Percentiles rank a stretch among this genome's conserved stretches.
Conservation (phyloP, 331 rosid species). For the Prunus yedoensis region DNA sequence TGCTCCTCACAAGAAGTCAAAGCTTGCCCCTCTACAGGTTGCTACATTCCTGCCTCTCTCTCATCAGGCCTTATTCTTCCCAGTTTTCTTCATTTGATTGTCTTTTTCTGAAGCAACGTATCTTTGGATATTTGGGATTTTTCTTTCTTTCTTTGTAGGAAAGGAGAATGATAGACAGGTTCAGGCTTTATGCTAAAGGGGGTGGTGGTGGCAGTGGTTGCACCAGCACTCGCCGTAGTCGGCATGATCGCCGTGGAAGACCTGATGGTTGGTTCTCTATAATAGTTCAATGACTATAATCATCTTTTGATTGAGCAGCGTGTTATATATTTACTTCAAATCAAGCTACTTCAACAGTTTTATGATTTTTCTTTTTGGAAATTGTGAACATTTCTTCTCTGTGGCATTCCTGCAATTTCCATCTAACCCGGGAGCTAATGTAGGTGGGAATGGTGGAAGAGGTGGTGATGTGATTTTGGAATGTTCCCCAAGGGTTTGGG, state of each 20-base stretch:
- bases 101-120: neutral
- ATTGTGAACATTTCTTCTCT: neutral
- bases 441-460: conserved; percentile 91
- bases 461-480: conserved; percentile 91
- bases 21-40: conserved; percentile 92
- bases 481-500: conserved; percentile 83
- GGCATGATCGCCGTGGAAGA: conserved; percentile 57
- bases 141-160: conserved; percentile 44
- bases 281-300: neutral
- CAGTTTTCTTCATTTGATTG: neutral
- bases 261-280: conserved; percentile 61
- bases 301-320: neutral
- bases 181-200: conserved; percentile 71
- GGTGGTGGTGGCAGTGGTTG: conserved; percentile 96
- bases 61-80: neutral
- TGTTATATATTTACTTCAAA: neutral
- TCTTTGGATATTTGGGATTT: neutral
- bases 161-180: conserved; percentile 82
- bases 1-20: conserved; percentile 52
- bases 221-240: conserved; percentile 64
- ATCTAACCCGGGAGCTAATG: conserved; percentile 20
- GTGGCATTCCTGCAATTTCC: neutral
- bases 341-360: neutral
- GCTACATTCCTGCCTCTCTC: neutral
- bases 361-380: neutral